These are phyloP conservation scores for Hypoxylon sp. DNA, from an alignment of 2,329 filamentous ascomycete species.

Conservation along the genomic window DNA sequence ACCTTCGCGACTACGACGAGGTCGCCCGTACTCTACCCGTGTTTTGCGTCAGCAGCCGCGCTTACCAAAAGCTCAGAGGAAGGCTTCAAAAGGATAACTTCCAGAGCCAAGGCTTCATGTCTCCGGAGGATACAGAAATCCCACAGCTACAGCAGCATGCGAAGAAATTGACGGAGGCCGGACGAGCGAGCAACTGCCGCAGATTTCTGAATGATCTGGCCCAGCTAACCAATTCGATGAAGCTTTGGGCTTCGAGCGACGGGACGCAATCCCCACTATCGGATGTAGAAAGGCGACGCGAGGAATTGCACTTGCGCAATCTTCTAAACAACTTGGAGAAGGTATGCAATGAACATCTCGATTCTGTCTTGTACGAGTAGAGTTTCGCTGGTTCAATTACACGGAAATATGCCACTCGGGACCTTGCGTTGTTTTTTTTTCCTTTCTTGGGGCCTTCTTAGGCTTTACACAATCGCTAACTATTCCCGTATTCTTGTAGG, in stretches of 20 bases:
- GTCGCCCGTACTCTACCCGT: slow-evolving; percentile 70
- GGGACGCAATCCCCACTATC: slow-evolving; percentile 35
- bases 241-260: slow-evolving; percentile 45
- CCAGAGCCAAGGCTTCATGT: slow-evolving; percentile 65
- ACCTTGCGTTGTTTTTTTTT: neutral
- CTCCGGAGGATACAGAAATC: slow-evolving; percentile 69
- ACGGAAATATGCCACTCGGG: no score
- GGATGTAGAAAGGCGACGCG: slow-evolving; percentile 35
- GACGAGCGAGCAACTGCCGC: slow-evolving; percentile 58
- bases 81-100: slow-evolving; percentile 66
- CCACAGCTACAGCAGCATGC: slow-evolving; percentile 72
- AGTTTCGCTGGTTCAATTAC: neutral
- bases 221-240: slow-evolving; percentile 67
- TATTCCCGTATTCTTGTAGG: slow-evolving; percentile 41
- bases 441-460: no score
- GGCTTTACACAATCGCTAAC: slow-evolving; percentile 18
- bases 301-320: slow-evolving; percentile 43
- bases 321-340: slow-evolving; percentile 44
- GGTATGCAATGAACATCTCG: slow-evolving; percentile 41
- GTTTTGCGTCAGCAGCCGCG: slow-evolving; percentile 74
- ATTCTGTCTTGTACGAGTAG: neutral
- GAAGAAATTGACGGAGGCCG: slow-evolving; percentile 66
- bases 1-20: slow-evolving; percentile 70
- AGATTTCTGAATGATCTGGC: slow-evolving; percentile 66
- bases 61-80: slow-evolving; percentile 73